phyloP scores from a whole-genome alignment of 257 asterid species.

The Ophiorrhiza pumila region DNA sequence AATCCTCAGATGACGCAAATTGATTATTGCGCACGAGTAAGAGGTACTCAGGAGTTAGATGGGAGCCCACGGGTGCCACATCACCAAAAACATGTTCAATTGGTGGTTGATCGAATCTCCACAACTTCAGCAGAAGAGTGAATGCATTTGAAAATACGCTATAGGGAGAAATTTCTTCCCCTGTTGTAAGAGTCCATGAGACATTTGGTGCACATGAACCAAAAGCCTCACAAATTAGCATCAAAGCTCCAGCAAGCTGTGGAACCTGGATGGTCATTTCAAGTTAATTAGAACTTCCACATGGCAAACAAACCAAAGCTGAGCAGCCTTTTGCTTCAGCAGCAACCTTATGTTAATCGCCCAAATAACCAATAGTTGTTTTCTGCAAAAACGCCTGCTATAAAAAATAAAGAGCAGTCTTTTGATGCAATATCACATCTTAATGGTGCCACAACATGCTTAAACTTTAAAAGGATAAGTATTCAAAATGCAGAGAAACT shows the following conservation, averaged over 20 bases:
- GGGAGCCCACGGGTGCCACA: conserved; percentile 66
- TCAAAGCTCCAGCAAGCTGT: conserved; percentile 91
- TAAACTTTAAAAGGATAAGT: neutral
- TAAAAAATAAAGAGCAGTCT: neutral
- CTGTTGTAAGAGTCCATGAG: conserved; percentile 71
- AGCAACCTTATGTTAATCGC: neutral
- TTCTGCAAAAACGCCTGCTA: neutral
- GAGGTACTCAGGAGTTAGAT: conserved; percentile 78
- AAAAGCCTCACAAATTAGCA: conserved; percentile 93
- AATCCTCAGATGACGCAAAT: conserved; percentile 48
- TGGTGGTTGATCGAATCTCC: conserved; percentile 97
- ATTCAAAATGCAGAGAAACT: neutral
- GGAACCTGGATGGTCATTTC: conserved; percentile 60
- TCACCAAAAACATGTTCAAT: conserved; percentile 67
- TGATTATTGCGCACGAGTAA: conserved; percentile 71
- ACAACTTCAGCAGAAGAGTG: conserved; percentile 75
- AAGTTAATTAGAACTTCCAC: conserved; percentile 12
- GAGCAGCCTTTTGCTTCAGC: neutral
- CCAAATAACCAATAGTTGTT: neutral
- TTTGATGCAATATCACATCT: neutral
- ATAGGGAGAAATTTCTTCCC: conserved; percentile 77
- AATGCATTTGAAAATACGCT: conserved; percentile 91
- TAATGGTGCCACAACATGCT: neutral
- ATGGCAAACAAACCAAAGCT: neutral
- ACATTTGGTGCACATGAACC: conserved; percentile 85